Evolutionary conservation across 352 stramenopile genomes (phyloP), one percentile per base, ranked within the genome.

Genomic region (Phytopythium mirpurense): DNA sequence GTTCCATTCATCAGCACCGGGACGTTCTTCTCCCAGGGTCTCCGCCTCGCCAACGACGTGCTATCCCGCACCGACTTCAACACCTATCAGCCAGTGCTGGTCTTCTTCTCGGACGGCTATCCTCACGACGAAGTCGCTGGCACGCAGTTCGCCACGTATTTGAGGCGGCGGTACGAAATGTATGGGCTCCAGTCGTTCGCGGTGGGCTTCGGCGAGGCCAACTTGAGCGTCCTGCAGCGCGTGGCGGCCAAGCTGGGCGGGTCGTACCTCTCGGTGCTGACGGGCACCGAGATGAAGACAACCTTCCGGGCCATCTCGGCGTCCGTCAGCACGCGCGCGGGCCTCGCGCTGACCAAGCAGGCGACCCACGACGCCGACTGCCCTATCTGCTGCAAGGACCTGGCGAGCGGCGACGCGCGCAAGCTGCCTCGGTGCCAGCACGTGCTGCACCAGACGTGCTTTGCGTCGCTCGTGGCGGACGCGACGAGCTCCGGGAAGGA

Each of bases 71-170:
- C 76, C 21, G 67, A 73, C 19, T 83, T 86, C 49, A 67, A 74
- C 18, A 48, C 35, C 10, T 90, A 86, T 62, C 78, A 84, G 56
- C 83, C 83, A 8, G 72, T 79, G 3, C n/a, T 94, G 2, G 62
- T 94, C 11, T 90, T 94, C 42, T 92, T 94, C 51, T 89, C 78
- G 15, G 81, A 92, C 41, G 81, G 81, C 0, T 72, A 88, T 9
- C 83, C 83, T 2, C 43, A 32, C 10, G 77, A 90, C 42, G 54
- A 62, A 0, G 2, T 51, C 16, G 57, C 71, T n/a, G 79, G 80
- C 5, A 73, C 83, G 37, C 55, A 71, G 29, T 27, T 91, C 18
- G 80, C 74, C 0, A 51, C 32, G 2, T 70, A 91, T 27, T 83
- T 93, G 31, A 35, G 58, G 16, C 26, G 54, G 0, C 74, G 47